A percentile compares a stretch with the other conserved stretches of the same genome.
Conservation (phyloP, 2,329 filamentous ascomycete genomes). For the Colletotrichum kahawae region DNA sequence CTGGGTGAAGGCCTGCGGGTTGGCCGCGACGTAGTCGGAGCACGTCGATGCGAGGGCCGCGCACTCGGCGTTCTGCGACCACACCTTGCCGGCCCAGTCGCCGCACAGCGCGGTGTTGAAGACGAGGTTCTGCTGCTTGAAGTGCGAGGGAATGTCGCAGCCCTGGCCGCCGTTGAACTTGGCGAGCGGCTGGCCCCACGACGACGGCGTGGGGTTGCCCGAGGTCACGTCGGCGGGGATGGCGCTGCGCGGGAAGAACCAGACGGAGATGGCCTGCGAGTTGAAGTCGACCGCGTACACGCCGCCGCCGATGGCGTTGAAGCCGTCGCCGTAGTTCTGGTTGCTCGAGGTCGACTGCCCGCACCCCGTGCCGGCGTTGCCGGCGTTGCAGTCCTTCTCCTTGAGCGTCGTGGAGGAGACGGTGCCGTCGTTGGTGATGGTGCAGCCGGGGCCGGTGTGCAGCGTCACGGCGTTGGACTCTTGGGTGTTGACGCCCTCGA, state of each 20-base stretch:
- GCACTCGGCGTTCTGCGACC: slow-evolving; percentile 63
- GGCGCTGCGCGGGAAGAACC: slow-evolving; percentile 75
- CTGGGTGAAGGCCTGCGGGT: slow-evolving; percentile 72
- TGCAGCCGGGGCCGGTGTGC: slow-evolving; percentile 68
- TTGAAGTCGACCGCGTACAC: slow-evolving; percentile 83
- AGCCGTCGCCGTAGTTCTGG: slow-evolving; percentile 67
- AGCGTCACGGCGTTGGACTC: slow-evolving; percentile 67
- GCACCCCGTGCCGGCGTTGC: slow-evolving; percentile 63
- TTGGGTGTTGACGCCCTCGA: slow-evolving; percentile 76
- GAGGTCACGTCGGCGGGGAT: slow-evolving; percentile 69
- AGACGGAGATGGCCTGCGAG: slow-evolving; percentile 72
- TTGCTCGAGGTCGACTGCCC: slow-evolving; percentile 55
- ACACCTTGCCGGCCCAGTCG: slow-evolving; percentile 80
- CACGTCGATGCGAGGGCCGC: slow-evolving; percentile 67
- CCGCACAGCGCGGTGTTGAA: slow-evolving; percentile 89
- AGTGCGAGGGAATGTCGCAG: slow-evolving; percentile 75
- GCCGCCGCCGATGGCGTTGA: slow-evolving; percentile 74
- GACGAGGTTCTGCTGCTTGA: slow-evolving; percentile 76
- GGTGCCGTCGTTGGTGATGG: slow-evolving; percentile 54
- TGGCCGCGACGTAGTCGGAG: slow-evolving; percentile 72
- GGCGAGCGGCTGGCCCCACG: slow-evolving; percentile 74
- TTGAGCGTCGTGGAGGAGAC: slow-evolving; percentile 51
- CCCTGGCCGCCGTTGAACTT: slow-evolving; percentile 68
- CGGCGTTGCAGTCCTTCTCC: slow-evolving; percentile 61
- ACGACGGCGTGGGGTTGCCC: slow-evolving; percentile 65